Conservation (phyloP, 768 basidiomycete genomes). For the Dacryopinax spathularia region DNA sequence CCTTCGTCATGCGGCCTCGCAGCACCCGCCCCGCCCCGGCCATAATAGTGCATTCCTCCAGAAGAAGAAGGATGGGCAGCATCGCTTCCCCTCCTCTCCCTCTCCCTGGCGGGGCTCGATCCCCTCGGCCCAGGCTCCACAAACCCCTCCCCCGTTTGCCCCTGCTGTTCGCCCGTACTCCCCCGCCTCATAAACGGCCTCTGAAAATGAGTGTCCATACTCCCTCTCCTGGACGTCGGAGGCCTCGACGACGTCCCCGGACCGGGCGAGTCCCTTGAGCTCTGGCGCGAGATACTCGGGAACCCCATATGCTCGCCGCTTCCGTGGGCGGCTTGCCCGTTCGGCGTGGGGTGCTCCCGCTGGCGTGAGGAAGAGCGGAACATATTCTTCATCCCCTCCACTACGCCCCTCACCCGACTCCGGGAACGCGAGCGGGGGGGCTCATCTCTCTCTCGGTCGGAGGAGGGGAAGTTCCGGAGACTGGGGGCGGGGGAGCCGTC, state of each 20-base stretch:
- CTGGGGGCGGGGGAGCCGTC: not conserved
- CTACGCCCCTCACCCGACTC: not conserved
- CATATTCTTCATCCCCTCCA: not conserved
- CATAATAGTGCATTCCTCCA: not conserved
- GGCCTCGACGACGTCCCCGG: not conserved
- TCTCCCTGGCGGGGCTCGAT: not conserved
- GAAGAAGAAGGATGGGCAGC: constrained; percentile 3
- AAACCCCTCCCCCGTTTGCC: not conserved
- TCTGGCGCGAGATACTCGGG: not conserved
- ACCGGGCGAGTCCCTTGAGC: not conserved
- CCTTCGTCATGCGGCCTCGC: not conserved
- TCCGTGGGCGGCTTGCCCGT: not conserved
- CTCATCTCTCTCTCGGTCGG: not conserved
- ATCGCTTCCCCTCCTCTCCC: constrained; percentile 13
- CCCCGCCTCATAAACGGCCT: not conserved
- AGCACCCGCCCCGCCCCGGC: not conserved
- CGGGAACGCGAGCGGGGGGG: too few relatives aligned
- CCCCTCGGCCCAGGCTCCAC: not conserved
- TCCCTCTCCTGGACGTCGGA: not conserved
- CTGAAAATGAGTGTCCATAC: not conserved
- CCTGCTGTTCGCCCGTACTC: not conserved
- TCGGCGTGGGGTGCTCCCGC: not conserved
- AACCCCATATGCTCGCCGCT: not conserved
- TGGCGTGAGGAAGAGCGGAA: not conserved
- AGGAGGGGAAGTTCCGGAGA: not conserved